Base-by-base conservation (phyloP, 345 rosid species). In the Salix exigua region DNA sequence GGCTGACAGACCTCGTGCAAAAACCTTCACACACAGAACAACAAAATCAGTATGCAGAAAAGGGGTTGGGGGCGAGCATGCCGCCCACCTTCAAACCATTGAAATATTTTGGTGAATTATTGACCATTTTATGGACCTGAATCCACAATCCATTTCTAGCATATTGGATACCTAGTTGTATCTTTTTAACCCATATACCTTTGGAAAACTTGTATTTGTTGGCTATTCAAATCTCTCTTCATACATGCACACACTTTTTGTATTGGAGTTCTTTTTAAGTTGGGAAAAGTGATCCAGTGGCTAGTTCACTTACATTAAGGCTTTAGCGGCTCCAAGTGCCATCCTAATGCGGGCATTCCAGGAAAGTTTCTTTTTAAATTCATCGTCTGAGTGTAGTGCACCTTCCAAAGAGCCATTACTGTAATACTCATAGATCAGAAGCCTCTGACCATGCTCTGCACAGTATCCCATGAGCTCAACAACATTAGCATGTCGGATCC, bases 291-390 rank as follows among this genome's bases (percentile, higher is more conserved):
- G 35, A 25, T 51, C 48, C 28, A 66, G 37, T 25, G 25, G 73
- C 44, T 70, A 61, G 10, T 74, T 33, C 37, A 87, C 97, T 92
- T 88, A 96, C 99, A 91, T 96, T 44, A 96, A 87, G 74, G 97
- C 97, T 85, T 91, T 89, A 70, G 99, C 97, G 82, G 97, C 96
- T 86, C 93, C 97, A 78, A 96, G 96, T 51, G 97, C 93, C 88
- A 94, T 90, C 61, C 85, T 80, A n/a, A 96, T 58, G 26, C 98
- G 97, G 60, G 87, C 76, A 81, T 88, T 90, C 99, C 99, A 94
- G 1, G 97, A 85, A 51, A 96, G 87, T 23, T 84, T 82, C 81
- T 72, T 85, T 80, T 81, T 92, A 62, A 86, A 82, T 31, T 92
- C 98, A 77, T 90, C 98, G 67, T 94, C 99, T 28, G 90, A 88